These are phyloP conservation scores for Chaetoceros tenuissimus DNA, from an alignment of 108 stramenopile genomes.

Conservation along the genomic window DNA sequence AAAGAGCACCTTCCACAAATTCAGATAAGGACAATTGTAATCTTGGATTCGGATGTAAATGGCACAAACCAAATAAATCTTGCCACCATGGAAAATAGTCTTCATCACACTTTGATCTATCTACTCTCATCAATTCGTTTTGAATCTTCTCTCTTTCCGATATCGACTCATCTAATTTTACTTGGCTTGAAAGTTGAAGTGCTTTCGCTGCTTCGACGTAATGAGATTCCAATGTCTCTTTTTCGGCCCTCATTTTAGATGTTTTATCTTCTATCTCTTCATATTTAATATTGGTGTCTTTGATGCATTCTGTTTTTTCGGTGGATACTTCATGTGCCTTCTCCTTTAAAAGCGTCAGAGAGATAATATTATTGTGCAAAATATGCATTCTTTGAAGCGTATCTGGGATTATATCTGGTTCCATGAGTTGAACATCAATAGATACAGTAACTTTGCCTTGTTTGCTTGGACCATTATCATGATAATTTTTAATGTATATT, in stretches of 20 bases:
- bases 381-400: conserved; percentile 45
- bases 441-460: conserved; percentile 21
- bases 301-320: not conserved
- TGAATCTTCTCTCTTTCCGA: conserved; percentile 12
- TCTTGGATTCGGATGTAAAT: conserved; percentile 18
- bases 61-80: conserved; percentile 26
- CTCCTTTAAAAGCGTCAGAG: conserved; percentile 11
- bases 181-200: conserved; percentile 21
- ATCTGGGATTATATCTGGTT: conserved; percentile 43
- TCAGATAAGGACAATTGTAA: conserved; percentile 28
- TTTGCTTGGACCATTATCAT: not conserved
- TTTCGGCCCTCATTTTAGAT: conserved; percentile 25
- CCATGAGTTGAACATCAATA: conserved; percentile 36
- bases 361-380: conserved; percentile 36
- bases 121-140: conserved; percentile 12
- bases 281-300: not conserved
- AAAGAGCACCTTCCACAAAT: conserved; percentile 3
- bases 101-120: conserved; percentile 1
- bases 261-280: conserved; percentile 4
- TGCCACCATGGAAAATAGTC: conserved; percentile 46
- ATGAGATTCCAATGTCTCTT: conserved; percentile 20
- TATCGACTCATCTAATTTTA: conserved; percentile 9
- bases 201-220: conserved; percentile 28
- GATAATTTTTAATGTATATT: conserved; percentile 14
- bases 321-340: not conserved